These are phyloP conservation scores for Seminavis robusta DNA, from an alignment of 108 stramenopile genomes.

Conservation along the genomic window DNA sequence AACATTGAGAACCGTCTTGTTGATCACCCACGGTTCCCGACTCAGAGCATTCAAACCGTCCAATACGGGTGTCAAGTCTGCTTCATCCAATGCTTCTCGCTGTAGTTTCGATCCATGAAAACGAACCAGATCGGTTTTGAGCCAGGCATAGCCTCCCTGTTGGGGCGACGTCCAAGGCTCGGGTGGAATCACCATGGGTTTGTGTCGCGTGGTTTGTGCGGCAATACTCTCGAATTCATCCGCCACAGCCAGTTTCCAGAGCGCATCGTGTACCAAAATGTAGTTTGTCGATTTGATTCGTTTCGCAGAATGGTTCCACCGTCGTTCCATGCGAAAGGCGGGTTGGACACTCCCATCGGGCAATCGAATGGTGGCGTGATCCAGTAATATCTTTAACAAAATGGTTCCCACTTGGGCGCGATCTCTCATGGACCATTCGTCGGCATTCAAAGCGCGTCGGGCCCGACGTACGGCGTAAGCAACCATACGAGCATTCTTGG, in stretches of 20 bases:
- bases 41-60: slow-evolving; percentile 89
- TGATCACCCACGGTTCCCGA: slow-evolving; percentile 84
- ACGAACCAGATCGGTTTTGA: slow-evolving; percentile 71
- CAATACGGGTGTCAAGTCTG: slow-evolving; percentile 68
- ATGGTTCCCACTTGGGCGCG: slow-evolving; percentile 80
- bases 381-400: slow-evolving; percentile 69
- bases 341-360: slow-evolving; percentile 30
- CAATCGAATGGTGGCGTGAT: slow-evolving; percentile 41
- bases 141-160: slow-evolving; percentile 76
- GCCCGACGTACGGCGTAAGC: slow-evolving; percentile 41
- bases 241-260: slow-evolving; percentile 40
- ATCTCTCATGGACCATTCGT: slow-evolving; percentile 61
- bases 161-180: slow-evolving; percentile 66
- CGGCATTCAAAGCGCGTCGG: slow-evolving; percentile 37
- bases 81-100: slow-evolving; percentile 56
- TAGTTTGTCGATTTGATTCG: slow-evolving; percentile 17
- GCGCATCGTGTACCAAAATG: slow-evolving; percentile 39
- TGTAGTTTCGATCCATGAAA: slow-evolving; percentile 68
- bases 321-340: slow-evolving; percentile 49
- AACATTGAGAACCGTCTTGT: slow-evolving; percentile 68
- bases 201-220: slow-evolving; percentile 54
- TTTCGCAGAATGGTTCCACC: slow-evolving; percentile 41
- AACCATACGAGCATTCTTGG: slow-evolving; percentile 30
- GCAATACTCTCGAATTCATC: slow-evolving; percentile 34
- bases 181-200: slow-evolving; percentile 94